These are phyloP conservation scores for Aspergillus wentii DNA, from an alignment of 495 filamentous ascomycete species.

Conservation along the genomic window DNA sequence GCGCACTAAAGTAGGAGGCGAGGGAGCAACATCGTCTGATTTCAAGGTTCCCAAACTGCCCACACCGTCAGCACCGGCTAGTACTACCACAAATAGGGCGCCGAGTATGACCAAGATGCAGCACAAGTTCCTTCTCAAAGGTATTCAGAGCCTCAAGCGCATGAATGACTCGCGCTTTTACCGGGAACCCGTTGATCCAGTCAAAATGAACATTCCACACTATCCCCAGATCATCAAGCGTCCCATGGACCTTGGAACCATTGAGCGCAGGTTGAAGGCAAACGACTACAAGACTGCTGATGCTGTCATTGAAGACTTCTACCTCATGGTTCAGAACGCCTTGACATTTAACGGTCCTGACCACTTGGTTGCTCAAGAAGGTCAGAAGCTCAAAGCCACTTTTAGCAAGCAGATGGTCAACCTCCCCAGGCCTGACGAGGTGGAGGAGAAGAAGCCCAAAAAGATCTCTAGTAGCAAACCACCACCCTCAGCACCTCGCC, in stretches of 20 bases:
- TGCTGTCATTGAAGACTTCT: conserved; percentile 65
- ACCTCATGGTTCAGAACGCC: conserved; percentile 71
- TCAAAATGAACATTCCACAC: conserved; percentile 60
- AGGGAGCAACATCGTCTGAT: conserved; percentile 17
- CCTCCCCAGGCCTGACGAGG: conserved; percentile 45
- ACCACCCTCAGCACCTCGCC: conserved; percentile 46
- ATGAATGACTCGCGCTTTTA: conserved; percentile 72
- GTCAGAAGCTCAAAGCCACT: conserved; percentile 52
- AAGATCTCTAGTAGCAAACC: conserved; percentile 47
- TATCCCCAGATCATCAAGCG: conserved; percentile 68
- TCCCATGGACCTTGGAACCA: conserved; percentile 77
- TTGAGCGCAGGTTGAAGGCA: conserved; percentile 76
- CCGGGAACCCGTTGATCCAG: conserved; percentile 65
- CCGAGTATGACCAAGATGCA: conserved; percentile 49
- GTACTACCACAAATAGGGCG: conserved; percentile 8
- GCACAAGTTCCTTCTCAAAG: conserved; percentile 48
- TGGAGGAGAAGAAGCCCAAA: conserved; percentile 58
- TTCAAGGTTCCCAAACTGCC: conserved; percentile 36
- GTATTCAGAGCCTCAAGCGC: conserved; percentile 70
- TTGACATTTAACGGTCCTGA: conserved; percentile 73
- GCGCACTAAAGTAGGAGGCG: conserved; percentile 60
- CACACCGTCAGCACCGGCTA: conserved; percentile 15
- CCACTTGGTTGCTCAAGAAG: conserved; percentile 64
- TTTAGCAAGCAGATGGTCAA: conserved; percentile 56
- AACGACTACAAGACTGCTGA: conserved; percentile 58